Conservation (phyloP, 148 eudicot species). For the Mesembryanthemum crystallinum region DNA sequence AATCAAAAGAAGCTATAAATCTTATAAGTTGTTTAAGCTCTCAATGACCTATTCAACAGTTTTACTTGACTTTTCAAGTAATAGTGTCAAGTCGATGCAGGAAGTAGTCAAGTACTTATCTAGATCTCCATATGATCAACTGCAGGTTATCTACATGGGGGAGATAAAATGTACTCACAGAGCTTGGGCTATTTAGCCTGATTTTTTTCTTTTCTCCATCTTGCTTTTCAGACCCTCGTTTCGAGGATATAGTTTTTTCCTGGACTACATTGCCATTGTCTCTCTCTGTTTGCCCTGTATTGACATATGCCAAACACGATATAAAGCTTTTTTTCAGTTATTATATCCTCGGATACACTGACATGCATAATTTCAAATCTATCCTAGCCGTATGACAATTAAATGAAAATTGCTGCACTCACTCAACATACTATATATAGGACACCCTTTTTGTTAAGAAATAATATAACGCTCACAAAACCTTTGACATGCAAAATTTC, state of each 20-base stretch:
- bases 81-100: not conserved
- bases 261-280: conserved; percentile 12
- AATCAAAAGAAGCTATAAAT: not conserved
- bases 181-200: not conserved
- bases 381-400: not conserved
- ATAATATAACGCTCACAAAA: too few relatives aligned
- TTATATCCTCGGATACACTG: not conserved
- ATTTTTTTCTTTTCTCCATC: conserved; percentile 13
- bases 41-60: not conserved
- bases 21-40: not conserved
- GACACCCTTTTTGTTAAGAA: not conserved
- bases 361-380: not conserved
- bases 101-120: not conserved
- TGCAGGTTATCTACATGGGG: too few relatives aligned
- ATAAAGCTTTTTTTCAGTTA: not conserved
- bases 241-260: not conserved
- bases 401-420: not conserved
- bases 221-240: conserved; percentile 14
- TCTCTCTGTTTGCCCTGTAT: conserved; percentile 15
- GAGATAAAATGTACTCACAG: conserved; percentile 20
- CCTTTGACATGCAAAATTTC: too few relatives aligned
- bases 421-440: not conserved
- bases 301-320: not conserved
- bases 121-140: not conserved
- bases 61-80: not conserved